These are phyloP conservation scores for Neckera pumila DNA, from an alignment of 225 moss, liverwort and hornwort genomes.

Conservation along the genomic window DNA sequence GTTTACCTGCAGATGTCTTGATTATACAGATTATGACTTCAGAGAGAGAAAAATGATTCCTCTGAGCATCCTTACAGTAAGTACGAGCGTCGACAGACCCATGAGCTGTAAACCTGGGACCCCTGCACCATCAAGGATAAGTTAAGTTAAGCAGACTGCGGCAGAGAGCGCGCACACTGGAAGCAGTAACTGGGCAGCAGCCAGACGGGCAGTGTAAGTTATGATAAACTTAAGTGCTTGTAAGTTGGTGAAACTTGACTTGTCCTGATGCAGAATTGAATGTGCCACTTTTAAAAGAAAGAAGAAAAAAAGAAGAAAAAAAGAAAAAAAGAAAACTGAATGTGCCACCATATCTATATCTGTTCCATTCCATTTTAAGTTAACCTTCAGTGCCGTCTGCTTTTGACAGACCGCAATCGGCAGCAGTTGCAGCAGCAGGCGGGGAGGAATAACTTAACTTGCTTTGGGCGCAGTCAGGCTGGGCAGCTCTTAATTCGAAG, in stretches of 20 bases:
- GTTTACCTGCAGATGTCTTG: not conserved
- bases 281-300: too few species aligned
- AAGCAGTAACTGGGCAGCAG: not conserved
- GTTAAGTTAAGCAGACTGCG: not conserved
- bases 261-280: not conserved
- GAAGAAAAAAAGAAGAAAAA: too few species aligned
- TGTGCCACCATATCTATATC: not conserved
- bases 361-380: not conserved
- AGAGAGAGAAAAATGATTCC: not conserved
- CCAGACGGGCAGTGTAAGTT: not conserved
- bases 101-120: conserved; percentile 2
- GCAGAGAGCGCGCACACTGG: not conserved
- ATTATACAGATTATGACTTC: not conserved
- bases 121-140: not conserved
- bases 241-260: not conserved
- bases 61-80: not conserved
- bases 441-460: not conserved
- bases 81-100: not conserved
- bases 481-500: not conserved
- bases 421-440: not conserved
- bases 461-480: not conserved
- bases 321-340: too few species aligned
- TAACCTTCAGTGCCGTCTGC: not conserved
- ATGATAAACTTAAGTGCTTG: not conserved
- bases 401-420: not conserved